These are phyloP conservation scores for Escovopsis sp. DNA, from an alignment of 2,329 filamentous ascomycete genomes.

Conservation along the genomic window DNA sequence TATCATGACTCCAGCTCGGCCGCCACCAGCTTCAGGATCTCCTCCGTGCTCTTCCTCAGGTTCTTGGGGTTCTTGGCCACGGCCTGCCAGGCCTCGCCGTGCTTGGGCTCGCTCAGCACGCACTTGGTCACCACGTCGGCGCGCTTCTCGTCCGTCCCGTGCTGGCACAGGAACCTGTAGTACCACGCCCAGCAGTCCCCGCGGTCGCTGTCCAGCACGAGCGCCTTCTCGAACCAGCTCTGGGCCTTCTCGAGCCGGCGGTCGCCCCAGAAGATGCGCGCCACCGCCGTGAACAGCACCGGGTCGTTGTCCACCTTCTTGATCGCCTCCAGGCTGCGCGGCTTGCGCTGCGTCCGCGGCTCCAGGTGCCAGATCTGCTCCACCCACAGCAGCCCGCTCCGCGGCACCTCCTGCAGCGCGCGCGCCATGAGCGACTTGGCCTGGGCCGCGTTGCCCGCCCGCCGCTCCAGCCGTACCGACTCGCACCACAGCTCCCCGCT, in stretches of 20 bases:
- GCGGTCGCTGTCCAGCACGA: slow-evolving; percentile 70
- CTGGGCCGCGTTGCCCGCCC: slow-evolving; percentile 68
- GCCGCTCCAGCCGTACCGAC: slow-evolving; percentile 81
- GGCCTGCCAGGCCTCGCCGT: slow-evolving; percentile 84
- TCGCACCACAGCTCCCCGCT: slow-evolving; percentile 79
- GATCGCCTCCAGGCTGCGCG: slow-evolving; percentile 82
- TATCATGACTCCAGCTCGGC: slow-evolving; percentile 22
- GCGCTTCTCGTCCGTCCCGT: slow-evolving; percentile 89
- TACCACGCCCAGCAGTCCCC: slow-evolving; percentile 99
- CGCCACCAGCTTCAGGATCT: slow-evolving; percentile 69
- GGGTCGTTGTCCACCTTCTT: slow-evolving; percentile 94
- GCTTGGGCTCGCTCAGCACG: slow-evolving; percentile 68
- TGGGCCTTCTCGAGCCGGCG: slow-evolving; percentile 84
- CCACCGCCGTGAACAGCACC: slow-evolving; percentile 76
- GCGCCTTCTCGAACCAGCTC: slow-evolving; percentile 94
- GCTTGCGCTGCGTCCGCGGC: slow-evolving; percentile 79
- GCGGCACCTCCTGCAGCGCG: slow-evolving; percentile 81
- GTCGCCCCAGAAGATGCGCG: slow-evolving; percentile 92
- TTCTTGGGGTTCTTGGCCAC: slow-evolving; percentile 79
- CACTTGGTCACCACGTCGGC: slow-evolving; percentile 73
- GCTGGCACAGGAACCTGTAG: slow-evolving; percentile 80
- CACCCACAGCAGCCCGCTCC: slow-evolving; percentile 75
- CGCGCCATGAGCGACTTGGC: slow-evolving; percentile 88
- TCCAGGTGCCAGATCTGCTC: slow-evolving; percentile 96
- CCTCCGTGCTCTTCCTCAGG: slow-evolving; percentile 58